Base-by-base conservation (phyloP, 2,329 filamentous ascomycete species). In the Ophiostoma tasmaniense region DNA sequence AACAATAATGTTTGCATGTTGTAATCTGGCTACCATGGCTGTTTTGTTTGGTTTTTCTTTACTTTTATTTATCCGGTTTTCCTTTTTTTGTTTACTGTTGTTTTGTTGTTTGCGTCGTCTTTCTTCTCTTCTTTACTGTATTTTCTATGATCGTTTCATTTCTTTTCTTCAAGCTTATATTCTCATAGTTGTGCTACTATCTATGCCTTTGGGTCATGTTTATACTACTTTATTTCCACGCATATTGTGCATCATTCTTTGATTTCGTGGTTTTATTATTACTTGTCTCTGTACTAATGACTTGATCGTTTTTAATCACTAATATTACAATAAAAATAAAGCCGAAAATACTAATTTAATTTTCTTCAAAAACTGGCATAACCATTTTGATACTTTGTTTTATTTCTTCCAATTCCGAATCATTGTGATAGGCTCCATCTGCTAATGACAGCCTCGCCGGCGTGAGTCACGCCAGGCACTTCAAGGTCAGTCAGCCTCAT, bases 1-100 rank as follows among this genome's bases (percentile, higher is more conserved):
- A 50, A 64, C 28, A 64, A 37, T 37, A 35, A 42, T 39, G 62
- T 64, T 30, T 64, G 61, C 61, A 64, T 68, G 11, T 37, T 55
- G 50, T 55, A 55, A 55, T 55, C 50, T 55, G 50, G 50, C 50
- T 55, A 55, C 50, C 50, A 55, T 55, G n/a, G 22, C 52, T n/a
- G 45, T 39, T 68, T 68, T 20, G 39, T 35, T 13, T n/a, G n/a
- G n/a, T 61, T 13, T 39, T 33, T 33, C 33, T 33, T 5, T 33
- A 8, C 33, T 33, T 33, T 33, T 33, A 4, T 33, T 33, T 33
- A 30, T 66, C 28, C 52, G 11, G 7, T 35, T 61, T 52, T 13
- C 35, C 11, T 37, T 69, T 39, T 25, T 28, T 14, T 33, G 28
- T 65, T 20, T 66, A 42, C 62, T 37, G n/a, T 45, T 42, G 7